A percentile compares a stretch with the other conserved stretches of the same genome.
These are phyloP conservation scores for Colletotrichum sp. DNA, from an alignment of 2,329 filamentous ascomycete genomes.

Conservation along the genomic window DNA sequence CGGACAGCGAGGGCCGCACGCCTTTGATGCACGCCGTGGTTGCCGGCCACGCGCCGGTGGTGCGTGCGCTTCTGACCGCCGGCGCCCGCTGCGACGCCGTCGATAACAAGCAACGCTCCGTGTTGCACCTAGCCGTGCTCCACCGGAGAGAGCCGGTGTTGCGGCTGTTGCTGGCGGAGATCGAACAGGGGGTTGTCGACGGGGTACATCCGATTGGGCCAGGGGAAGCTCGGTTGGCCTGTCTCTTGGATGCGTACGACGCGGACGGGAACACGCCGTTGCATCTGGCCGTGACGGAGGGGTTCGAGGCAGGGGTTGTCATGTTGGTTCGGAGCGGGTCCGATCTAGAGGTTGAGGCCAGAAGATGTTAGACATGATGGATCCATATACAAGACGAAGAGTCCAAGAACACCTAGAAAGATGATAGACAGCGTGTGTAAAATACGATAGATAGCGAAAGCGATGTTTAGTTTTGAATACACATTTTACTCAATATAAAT, in stretches of 20 bases:
- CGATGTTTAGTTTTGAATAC: background rate
- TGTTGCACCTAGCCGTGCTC: background rate
- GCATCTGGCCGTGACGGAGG: background rate
- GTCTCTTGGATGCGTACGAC: background rate
- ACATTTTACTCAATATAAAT: no score
- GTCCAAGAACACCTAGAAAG: background rate
- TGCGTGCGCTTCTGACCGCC: background rate
- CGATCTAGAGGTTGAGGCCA: background rate
- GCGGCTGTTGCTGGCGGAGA: background rate
- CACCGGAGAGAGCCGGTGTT: background rate
- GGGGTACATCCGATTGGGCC: background rate
- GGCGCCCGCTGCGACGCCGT: background rate
- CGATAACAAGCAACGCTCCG: background rate
- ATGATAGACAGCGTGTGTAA: background rate
- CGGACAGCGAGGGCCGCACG: background rate
- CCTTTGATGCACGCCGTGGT: background rate
- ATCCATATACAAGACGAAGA: fast-evolving
- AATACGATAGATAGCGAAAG: background rate
- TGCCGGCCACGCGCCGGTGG: background rate
- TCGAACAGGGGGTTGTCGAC: background rate
- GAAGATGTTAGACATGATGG: background rate
- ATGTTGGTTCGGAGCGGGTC: background rate
- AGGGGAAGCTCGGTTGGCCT: background rate
- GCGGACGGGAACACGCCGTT: background rate
- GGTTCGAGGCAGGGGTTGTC: background rate